Percentiles rank a stretch among this genome's conserved stretches.
These are phyloP conservation scores for Myrica gale DNA, from an alignment of 306 rosid genomes.

Conservation along the genomic window DNA sequence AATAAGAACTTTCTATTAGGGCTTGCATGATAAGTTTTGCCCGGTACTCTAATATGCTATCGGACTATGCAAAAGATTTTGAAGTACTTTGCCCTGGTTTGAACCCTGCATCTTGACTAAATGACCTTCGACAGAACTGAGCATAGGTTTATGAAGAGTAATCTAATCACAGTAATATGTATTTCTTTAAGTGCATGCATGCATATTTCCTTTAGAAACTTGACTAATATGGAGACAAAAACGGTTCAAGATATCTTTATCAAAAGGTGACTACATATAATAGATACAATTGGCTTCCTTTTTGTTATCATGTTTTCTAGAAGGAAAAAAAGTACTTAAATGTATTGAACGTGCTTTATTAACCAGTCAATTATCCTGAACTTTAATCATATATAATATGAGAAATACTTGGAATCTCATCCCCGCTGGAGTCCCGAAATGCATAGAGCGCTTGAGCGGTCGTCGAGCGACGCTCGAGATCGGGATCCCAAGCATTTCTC, in stretches of 20 bases:
- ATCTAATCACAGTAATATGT: no score
- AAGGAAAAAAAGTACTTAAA: slow-evolving; percentile 23
- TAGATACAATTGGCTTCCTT: slow-evolving; percentile 12
- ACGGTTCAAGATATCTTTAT: slow-evolving; percentile 18
- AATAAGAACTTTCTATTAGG: background rate
- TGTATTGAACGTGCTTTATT: slow-evolving; percentile 35
- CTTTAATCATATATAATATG: slow-evolving; percentile 33
- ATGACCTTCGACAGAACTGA: background rate
- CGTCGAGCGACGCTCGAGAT: no score
- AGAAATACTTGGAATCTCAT: no score
- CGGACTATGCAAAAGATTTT: background rate
- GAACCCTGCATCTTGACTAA: background rate
- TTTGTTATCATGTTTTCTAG: slow-evolving; percentile 13
- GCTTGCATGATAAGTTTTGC: background rate
- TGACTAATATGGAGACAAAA: background rate
- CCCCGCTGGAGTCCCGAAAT: no score
- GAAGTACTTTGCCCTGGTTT: background rate
- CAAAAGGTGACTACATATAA: slow-evolving; percentile 16
- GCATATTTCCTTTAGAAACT: background rate
- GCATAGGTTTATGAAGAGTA: background rate
- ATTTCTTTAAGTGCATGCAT: background rate
- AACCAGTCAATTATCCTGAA: slow-evolving; percentile 38
- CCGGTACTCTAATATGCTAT: background rate
- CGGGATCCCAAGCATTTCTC: no score
- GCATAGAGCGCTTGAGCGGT: no score